Base-by-base conservation (phyloP, 176 grass and related monocot species). In the Cymbopogon citratus region DNA sequence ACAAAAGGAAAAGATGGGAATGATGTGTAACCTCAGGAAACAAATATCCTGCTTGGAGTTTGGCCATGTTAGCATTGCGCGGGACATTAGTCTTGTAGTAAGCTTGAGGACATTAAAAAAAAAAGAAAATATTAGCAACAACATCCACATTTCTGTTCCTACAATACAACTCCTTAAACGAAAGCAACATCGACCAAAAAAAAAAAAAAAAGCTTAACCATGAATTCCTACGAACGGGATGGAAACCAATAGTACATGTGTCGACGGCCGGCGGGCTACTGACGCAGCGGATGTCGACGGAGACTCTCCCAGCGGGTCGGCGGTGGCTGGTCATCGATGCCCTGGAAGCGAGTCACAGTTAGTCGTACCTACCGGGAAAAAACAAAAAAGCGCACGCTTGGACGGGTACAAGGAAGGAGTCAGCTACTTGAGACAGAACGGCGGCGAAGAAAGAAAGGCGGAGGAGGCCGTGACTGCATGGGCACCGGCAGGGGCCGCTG, bases 11-110 rank as follows among this genome's bases (percentile, higher is more conserved):
- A 15, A 34, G 0, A 62, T 12, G 24, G 3, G n/a, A 77, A 69
- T 12, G 33, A 39, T 40, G 39, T 6, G 25, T 16, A 94, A 94
- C 92, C 92, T 94, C 92, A 51, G 92, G 92, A 83, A 94, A 94
- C 63, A 94, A 41, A 75, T 94, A 94, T 60, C 88, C 88, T 27
- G 92, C 92, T 78, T 94, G 91, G 61, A 94, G 86, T 57, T 94
- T 94, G 24, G 83, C 89, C 92, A 94, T 94, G 59, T 91, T 94
- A 16, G 71, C 83, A 87, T 94, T 91, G 35, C 95, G 85, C 21
- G 88, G 66, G 33, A 98, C 95, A 41, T 86, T 98, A 0, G 92
- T 98, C 76, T 80, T 98, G 90, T 45, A 93, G 90, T 45, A 93
- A 93, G 86, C 95, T 98, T 83, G 81, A 82, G 23, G 70, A 87